Base-by-base conservation (phyloP, 2,329 filamentous ascomycete species). In the Phyllosticta paracitricarpa region DNA sequence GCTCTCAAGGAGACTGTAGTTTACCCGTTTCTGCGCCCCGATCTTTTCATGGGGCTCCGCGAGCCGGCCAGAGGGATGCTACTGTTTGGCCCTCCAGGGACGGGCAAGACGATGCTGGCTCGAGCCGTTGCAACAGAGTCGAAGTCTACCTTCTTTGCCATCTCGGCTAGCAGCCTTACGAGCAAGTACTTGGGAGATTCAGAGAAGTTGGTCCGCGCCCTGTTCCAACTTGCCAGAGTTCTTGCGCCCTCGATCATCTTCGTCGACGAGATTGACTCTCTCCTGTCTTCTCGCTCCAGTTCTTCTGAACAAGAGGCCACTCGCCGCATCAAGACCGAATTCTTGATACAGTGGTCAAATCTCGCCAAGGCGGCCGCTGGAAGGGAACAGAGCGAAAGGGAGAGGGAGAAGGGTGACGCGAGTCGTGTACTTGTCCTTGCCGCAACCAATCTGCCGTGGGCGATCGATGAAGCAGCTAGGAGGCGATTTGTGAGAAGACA, bases 61-160 rank as follows among this genome's bases (percentile, higher is more conserved):
- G 94, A 99, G 71, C 94, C 94, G 22, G 93, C 94, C 14, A 82
- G 91, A 62, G 94, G 94, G 5, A 97, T 99, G 90, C 81, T 99
- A 1, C 81, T 99, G 1, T 99, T 99, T 70, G 94, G 94, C 0
- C 94, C 94, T 1, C 94, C 94, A 0, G 94, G 94, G n/a, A 99
- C 94, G 0, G 94, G 94, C 58, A 99, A 99, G 75, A 99, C 94
- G 0, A 99, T 99, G 94, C 79, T 99, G 48, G 94, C 94, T 9
- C 84, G 94, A 65, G 91, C 91, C 8, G 93, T 97, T 0, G 94
- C 94, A 1, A 97, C 94, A 0, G 94, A 99, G 73, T 96, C 90
- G 1, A 88, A 86, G 68, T 96, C 91, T 10, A 96, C 95, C 0
- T 99, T 97, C 75, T 97, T 99, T 76, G 95, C 92, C 14, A 96